Conservation (phyloP, 2,329 filamentous ascomycete species). For the Penicillium nordicum region DNA sequence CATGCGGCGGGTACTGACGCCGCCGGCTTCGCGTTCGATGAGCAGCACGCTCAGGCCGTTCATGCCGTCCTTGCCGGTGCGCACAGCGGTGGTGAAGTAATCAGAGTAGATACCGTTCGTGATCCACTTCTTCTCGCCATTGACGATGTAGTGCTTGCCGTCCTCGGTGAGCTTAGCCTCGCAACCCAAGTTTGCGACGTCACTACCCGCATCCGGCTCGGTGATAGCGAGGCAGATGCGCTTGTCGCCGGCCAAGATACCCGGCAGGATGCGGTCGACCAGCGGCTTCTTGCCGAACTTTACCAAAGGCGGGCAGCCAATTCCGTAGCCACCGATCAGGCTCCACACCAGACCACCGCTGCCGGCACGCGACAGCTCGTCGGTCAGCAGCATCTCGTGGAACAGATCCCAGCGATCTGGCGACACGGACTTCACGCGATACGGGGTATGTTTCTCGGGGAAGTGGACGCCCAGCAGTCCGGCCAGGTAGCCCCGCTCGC, state of each 20-base stretch:
- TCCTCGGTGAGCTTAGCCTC: conserved; percentile 93
- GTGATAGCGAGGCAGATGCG: conserved; percentile 97
- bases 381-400: conserved; percentile 93
- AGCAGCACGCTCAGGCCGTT: conserved; percentile 86
- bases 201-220: conserved; percentile 89
- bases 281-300: conserved; percentile 87
- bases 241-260: conserved; percentile 87
- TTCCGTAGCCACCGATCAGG: conserved; percentile 91
- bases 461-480: conserved; percentile 79
- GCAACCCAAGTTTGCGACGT: conserved; percentile 92
- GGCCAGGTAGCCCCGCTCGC: conserved; percentile 84
- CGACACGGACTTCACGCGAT: conserved; percentile 71
- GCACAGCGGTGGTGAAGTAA: conserved; percentile 96
- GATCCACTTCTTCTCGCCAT: conserved; percentile 99
- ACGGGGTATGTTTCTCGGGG: conserved; percentile 69
- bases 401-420: conserved; percentile 96
- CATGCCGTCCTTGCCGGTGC: conserved; percentile 86
- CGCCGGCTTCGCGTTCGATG: conserved; percentile 79
- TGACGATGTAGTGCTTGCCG: conserved; percentile 98
- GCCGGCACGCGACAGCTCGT: conserved; percentile 84
- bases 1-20: conserved; percentile 91
- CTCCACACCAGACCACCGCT: conserved; percentile 97
- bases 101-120: conserved; percentile 96
- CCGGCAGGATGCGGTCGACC: conserved; percentile 82
- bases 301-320: conserved; percentile 84